A percentile compares a stretch with the other conserved stretches of the same genome.
Conservation (phyloP, 371 early-diverging fungal genomes). For the Funneliformis caledonium region DNA sequence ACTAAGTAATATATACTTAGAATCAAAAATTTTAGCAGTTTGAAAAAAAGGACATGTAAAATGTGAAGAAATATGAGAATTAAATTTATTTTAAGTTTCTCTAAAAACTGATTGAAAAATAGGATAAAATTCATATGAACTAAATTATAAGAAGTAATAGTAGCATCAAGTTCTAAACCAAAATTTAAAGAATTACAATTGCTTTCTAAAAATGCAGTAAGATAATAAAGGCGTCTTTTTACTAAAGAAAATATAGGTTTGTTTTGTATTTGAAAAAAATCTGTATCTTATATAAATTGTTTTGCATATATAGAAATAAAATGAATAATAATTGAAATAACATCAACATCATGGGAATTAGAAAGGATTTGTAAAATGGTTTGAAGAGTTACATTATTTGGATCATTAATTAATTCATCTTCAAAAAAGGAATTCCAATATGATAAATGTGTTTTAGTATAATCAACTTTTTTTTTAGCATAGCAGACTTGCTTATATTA, state of each 20-base stretch:
- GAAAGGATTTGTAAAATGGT: background rate
- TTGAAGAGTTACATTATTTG: background rate
- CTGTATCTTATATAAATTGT: background rate
- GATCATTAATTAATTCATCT: background rate
- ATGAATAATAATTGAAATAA: no score
- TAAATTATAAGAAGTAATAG: background rate
- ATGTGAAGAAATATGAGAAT: slow-evolving; percentile 2
- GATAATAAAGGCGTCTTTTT: background rate
- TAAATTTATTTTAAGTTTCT: background rate
- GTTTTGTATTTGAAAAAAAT: slow-evolving; percentile 29
- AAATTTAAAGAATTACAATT: background rate
- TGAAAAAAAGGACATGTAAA: background rate
- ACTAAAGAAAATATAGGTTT: slow-evolving; percentile 23
- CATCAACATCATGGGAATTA: background rate
- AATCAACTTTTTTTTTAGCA: background rate
- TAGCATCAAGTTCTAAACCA: background rate
- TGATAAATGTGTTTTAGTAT: background rate
- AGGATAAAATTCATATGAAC: background rate
- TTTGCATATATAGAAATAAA: slow-evolving; percentile 1
- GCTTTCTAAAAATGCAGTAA: slow-evolving; percentile 3
- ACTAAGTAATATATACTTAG: background rate
- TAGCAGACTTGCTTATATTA: no score
- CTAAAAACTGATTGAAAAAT: background rate
- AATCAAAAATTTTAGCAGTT: background rate
- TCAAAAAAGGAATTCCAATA: slow-evolving; percentile 3